phyloP scores from a whole-genome alignment of 352 stramenopile genomes.

The Lagenidium giganteum region DNA sequence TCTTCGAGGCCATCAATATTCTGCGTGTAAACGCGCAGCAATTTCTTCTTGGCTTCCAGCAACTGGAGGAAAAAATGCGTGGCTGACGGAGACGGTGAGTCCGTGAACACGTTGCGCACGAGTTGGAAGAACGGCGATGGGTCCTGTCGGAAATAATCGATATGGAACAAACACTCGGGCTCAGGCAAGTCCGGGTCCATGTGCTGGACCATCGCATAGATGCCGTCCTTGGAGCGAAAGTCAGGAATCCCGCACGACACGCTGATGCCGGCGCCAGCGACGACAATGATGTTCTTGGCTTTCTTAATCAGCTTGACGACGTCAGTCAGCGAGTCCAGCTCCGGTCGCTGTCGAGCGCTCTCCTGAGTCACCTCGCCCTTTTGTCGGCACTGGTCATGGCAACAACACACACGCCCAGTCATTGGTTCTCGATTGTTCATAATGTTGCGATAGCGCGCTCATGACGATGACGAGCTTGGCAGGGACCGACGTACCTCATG shows the following conservation, averaged over 20 bases:
- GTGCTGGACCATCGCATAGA: constrained; percentile 78
- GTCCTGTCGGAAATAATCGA: constrained; percentile 95
- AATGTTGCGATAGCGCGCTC: constrained; percentile 10
- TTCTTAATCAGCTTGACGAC: constrained; percentile 68
- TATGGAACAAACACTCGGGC: constrained; percentile 98
- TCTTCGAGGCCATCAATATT: constrained; percentile 98
- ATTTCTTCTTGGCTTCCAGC: constrained; percentile 88
- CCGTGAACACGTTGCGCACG: constrained; percentile 72
- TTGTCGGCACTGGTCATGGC: too few species aligned
- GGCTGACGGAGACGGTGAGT: constrained; percentile 78
- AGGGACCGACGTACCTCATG: constrained; percentile 32
- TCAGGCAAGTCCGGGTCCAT: constrained; percentile 88
- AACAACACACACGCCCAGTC: neutral
- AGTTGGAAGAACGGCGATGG: constrained; percentile 96
- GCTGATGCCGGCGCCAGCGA: constrained; percentile 92
- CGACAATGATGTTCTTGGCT: constrained; percentile 86
- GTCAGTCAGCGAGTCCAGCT: constrained; percentile 44
- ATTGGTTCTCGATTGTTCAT: neutral
- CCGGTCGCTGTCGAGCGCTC: constrained; percentile 22
- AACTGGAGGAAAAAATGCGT: constrained; percentile 95
- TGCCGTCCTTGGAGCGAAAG: constrained; percentile 92
- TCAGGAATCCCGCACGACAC: constrained; percentile 98
- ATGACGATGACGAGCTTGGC: constrained; percentile 15
- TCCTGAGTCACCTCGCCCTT: constrained; percentile 26
- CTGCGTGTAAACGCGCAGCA: constrained; percentile 95